Evolutionary conservation across 805 yeast species (phyloP), one percentile per base, ranked within the genome.

Genomic region (Kodamaea hsintzibuensis): DNA sequence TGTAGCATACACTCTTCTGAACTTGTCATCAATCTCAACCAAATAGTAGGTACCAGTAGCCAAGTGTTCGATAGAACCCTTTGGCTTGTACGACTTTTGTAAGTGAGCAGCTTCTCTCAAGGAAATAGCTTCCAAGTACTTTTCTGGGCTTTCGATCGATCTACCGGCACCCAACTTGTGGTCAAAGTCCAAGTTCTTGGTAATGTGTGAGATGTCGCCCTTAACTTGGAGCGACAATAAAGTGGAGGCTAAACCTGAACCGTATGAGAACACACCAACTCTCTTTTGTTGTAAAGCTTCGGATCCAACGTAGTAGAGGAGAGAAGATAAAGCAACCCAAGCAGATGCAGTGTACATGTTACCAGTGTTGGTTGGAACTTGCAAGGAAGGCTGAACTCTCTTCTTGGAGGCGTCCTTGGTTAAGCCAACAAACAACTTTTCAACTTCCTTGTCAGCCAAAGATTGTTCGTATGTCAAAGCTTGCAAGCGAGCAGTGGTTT

Each of bases 341-440:
- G 91, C 85, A 37, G 97, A 89, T 59, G 92, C 98, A 45, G 98
- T 90, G 82, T 95, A 95, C 89, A 92, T 88, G 82, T 95, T 95
- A 76, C 99, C 99, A 58, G 96, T 91, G 76, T 93, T 93, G 59
- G 98, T 93, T 68, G 98, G 93, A 45, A 91, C 91, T 62, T 76
- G 79, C 71, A 95, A 79, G 16, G 96, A 85, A 37, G 97, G 95
- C 50, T 78, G 78, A 55, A 95, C 91, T 72, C 90, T 83, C 66
- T 79, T 82, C 59, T 82, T 82, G 57, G 84, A 78, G 58, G 78
- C 74, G 56, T 82, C 85, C 80, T 91, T 90, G 55, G 96, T 83
- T 59, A 87, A 76, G 27, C 83, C 83, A 62, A 92, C 82, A 73
- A 93, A 92, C 16, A 86, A 79, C 80, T 93, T 95, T 74, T 93